These are phyloP conservation scores for Saccharomycopsis hybrid DNA, from an alignment of 1,139 yeast species.

Conservation along the genomic window DNA sequence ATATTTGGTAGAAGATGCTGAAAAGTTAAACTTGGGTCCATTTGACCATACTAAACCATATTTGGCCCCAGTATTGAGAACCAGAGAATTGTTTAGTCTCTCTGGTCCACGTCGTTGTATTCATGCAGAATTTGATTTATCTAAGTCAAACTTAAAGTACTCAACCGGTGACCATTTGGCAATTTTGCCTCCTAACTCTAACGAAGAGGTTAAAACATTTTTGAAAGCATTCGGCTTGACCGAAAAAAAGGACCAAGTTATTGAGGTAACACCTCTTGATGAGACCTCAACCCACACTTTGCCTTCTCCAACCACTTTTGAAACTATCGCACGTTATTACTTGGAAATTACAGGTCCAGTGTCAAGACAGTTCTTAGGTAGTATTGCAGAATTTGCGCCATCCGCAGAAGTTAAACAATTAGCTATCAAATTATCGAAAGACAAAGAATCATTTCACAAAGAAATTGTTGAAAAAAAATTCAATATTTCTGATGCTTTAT, in stretches of 20 bases:
- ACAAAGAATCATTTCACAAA: constrained; percentile 61
- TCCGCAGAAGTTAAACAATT: constrained; percentile 47
- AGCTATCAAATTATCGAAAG: constrained; percentile 52
- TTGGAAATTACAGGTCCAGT: constrained; percentile 90
- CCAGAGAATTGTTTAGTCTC: constrained; percentile 71
- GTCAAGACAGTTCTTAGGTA: constrained; percentile 77
- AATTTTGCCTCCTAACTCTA: constrained; percentile 85
- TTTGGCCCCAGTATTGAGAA: constrained; percentile 55
- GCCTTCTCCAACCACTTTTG: constrained; percentile 89
- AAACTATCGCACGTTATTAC: constrained; percentile 77
- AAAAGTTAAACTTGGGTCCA: constrained; percentile 57
- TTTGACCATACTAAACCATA: constrained; percentile 81
- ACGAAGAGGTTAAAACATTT: constrained; percentile 64
- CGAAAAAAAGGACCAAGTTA: constrained; percentile 47
- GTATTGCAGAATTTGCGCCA: constrained; percentile 84
- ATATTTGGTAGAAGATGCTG: constrained; percentile 38
- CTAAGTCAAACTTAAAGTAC: constrained; percentile 70
- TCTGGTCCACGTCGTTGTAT: constrained; percentile 47
- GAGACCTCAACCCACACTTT: constrained; percentile 59
- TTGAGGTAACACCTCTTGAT: constrained; percentile 67
- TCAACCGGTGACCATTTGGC: constrained; percentile 96
- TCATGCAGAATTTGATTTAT: constrained; percentile 82
- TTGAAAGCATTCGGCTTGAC: constrained; percentile 56
- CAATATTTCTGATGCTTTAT: constrained; percentile 74
- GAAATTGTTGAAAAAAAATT: constrained; percentile 54